Percentiles rank a stretch among this genome's conserved stretches.
Evolutionary conservation across 73 alveolate species (phyloP).

Genomic region (Stentor coeruleus): DNA sequence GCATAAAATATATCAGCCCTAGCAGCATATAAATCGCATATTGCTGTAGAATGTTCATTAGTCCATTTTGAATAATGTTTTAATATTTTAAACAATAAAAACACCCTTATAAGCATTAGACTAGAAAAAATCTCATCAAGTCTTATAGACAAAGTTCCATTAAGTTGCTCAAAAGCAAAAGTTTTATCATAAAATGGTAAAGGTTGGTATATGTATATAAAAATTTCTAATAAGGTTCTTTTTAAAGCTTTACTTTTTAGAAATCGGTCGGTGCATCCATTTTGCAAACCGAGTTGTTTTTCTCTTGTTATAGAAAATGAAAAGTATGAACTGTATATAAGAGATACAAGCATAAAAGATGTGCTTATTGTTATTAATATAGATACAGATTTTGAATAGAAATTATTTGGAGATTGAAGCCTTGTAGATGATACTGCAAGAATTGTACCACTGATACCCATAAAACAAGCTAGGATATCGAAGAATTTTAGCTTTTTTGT

Average conservation of each 20-base stretch:
- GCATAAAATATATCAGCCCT: conserved; percentile 73
- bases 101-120: conserved; percentile 56
- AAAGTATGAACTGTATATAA: not conserved
- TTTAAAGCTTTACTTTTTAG: not conserved
- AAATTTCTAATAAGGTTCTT: not conserved
- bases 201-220: not conserved
- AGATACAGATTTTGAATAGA: not conserved
- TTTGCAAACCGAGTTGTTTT: not conserved
- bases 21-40: conserved; percentile 73
- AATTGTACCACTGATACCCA: not conserved
- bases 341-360: too few species aligned
- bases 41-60: conserved; percentile 67
- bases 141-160: not conserved
- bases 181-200: not conserved
- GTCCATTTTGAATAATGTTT: conserved; percentile 84
- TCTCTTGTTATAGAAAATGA: not conserved
- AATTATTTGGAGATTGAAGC: not conserved
- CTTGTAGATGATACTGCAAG: not conserved
- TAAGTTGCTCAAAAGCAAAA: not conserved
- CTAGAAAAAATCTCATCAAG: conserved; percentile 61
- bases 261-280: not conserved
- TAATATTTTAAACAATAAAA: conserved; percentile 64
- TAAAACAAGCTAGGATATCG: not conserved
- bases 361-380: not conserved
- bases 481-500: not conserved